Percentiles rank a stretch among this genome's conserved stretches.
These are phyloP conservation scores for Aaosphaeria arxii DNA, from an alignment of 2,329 filamentous ascomycete species.

Conservation along the genomic window DNA sequence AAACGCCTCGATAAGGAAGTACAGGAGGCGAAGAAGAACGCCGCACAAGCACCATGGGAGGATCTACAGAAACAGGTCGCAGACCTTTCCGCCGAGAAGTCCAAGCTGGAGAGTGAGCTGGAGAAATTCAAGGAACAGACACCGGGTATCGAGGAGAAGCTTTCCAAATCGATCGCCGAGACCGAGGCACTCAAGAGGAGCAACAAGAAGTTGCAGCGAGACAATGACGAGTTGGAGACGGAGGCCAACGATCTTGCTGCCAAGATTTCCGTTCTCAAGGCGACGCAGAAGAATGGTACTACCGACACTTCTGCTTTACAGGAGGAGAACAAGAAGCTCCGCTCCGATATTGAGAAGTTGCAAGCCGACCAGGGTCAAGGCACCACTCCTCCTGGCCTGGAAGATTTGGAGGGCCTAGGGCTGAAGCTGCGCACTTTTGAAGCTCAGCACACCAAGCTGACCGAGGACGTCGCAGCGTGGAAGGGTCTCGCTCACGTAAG, in stretches of 20 bases:
- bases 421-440: not conserved
- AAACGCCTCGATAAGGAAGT: constrained; percentile 11
- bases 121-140: constrained; percentile 9
- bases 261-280: not conserved
- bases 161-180: not conserved
- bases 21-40: constrained; percentile 9
- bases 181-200: not conserved
- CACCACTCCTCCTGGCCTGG: not conserved
- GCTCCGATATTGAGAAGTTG: not conserved
- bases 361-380: not conserved
- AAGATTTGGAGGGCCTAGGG: not conserved
- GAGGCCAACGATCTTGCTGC: constrained; percentile 12
- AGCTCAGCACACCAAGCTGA: not conserved
- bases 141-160: constrained; percentile 4
- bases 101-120: constrained; percentile 6
- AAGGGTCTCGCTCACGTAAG: constrained; percentile 18
- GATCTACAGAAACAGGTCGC: constrained; percentile 12
- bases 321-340: not conserved
- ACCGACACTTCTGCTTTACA: not conserved
- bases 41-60: constrained; percentile 5
- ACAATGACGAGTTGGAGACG: constrained; percentile 10
- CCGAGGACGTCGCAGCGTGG: constrained; percentile 12
- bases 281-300: not conserved
- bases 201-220: constrained; percentile 2
- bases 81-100: constrained; percentile 5